phyloP scores from a whole-genome alignment of 805 yeast genomes.

The Suhomyces vadensis region DNA sequence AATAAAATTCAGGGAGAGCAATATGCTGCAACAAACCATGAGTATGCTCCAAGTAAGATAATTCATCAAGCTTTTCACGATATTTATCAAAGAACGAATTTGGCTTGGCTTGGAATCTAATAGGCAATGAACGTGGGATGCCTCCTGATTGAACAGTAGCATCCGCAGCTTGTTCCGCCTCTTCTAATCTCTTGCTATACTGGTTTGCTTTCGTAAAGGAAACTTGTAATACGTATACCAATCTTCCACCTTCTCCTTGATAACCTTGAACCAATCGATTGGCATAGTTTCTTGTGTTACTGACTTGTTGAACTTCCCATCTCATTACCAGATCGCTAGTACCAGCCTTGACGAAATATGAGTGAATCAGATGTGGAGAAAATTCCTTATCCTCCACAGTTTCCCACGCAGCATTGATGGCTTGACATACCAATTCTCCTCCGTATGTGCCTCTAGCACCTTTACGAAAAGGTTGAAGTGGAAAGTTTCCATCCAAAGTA shows the following conservation, averaged over 20 bases:
- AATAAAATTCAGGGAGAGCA: constrained; percentile 21
- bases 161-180: constrained; percentile 1
- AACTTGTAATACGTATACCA: constrained; percentile 24
- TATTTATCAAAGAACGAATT: constrained; percentile 12
- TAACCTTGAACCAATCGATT: constrained; percentile 24
- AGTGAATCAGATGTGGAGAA: constrained; percentile 29
- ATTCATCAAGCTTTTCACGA: constrained; percentile 13
- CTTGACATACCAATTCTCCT: constrained; percentile 29
- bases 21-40: constrained; percentile 29
- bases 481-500: constrained; percentile 25
- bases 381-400: constrained; percentile 23
- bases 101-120: constrained; percentile 11
- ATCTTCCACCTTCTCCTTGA: constrained; percentile 19
- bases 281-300: constrained; percentile 27
- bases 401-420: constrained; percentile 30
- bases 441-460: constrained; percentile 31
- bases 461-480: constrained; percentile 22
- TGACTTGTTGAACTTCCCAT: constrained; percentile 25
- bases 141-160: background rate
- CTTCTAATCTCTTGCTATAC: background rate
- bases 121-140: constrained; percentile 4
- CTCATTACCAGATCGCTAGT: constrained; percentile 20
- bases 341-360: constrained; percentile 31
- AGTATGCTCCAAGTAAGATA: constrained; percentile 27
- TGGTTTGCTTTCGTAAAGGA: constrained; percentile 25